Evolutionary conservation across 192 early-diverging fungal genomes (phyloP).

Genomic region (Linderina pennispora): DNA sequence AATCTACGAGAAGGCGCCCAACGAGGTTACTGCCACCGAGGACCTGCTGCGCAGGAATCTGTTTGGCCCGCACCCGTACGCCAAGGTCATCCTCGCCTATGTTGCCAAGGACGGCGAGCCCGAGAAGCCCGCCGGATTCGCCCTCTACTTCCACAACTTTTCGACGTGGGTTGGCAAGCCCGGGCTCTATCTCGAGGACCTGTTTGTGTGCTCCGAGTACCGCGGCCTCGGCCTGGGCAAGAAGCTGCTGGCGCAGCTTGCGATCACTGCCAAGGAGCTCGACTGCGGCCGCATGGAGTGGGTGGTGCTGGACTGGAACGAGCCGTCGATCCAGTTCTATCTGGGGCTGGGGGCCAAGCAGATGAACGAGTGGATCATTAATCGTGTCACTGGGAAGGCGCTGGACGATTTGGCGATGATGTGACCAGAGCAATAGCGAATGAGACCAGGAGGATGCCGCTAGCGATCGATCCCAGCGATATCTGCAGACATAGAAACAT

Average conservation of each 20-base stretch:
- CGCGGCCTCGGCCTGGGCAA: conserved; percentile 66
- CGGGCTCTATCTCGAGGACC: conserved; percentile 83
- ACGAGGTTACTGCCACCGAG: conserved; percentile 68
- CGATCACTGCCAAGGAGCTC: conserved; percentile 53
- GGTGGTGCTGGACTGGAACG: conserved; percentile 82
- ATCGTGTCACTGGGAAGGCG: conserved; percentile 57
- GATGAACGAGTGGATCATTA: conserved; percentile 71
- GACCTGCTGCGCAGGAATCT: conserved; percentile 54
- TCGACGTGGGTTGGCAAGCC: conserved; percentile 65
- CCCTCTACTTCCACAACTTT: conserved; percentile 84
- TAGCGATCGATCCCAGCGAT: not conserved
- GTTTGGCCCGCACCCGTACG: conserved; percentile 59
- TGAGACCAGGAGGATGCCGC: not conserved
- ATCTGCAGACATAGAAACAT: too few relatives aligned
- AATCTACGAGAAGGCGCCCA: conserved; percentile 65
- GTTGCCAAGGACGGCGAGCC: conserved; percentile 17
- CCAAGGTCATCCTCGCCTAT: conserved; percentile 63
- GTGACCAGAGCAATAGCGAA: conserved; percentile 1
- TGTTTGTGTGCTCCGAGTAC: conserved; percentile 61
- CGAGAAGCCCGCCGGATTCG: conserved; percentile 63
- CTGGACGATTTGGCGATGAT: conserved; percentile 49
- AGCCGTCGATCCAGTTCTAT: conserved; percentile 75
- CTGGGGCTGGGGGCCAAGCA: conserved; percentile 58
- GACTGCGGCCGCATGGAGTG: conserved; percentile 78
- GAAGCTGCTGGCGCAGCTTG: conserved; percentile 60